Percentiles rank a stretch among this genome's conserved stretches.
Conservation (phyloP, 371 early-diverging fungal species). For the Mortierella sp. region DNA sequence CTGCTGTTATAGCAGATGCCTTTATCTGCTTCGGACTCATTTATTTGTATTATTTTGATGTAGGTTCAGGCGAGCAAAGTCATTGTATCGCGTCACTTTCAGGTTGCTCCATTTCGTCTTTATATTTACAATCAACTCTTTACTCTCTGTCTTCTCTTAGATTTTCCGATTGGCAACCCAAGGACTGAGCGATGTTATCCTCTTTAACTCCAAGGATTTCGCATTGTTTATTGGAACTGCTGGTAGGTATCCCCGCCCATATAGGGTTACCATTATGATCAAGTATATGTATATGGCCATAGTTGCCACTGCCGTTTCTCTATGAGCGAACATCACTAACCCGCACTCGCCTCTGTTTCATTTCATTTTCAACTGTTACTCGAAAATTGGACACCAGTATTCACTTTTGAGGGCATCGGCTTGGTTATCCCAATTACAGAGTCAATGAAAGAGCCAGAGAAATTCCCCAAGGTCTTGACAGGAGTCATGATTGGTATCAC, state of each 20-base stretch:
- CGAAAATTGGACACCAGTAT: slow-evolving; percentile 58
- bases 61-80: slow-evolving; percentile 53
- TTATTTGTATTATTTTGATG: slow-evolving; percentile 83
- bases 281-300: neutral
- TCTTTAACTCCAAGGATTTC: slow-evolving; percentile 79
- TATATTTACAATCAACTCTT: neutral
- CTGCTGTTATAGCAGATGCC: slow-evolving; percentile 87
- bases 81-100: neutral
- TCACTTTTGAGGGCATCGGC: slow-evolving; percentile 94
- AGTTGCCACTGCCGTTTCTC: neutral
- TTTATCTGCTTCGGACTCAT: slow-evolving; percentile 86
- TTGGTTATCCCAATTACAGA: slow-evolving; percentile 79
- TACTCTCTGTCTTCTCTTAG: neutral
- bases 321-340: neutral
- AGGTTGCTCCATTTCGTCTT: neutral
- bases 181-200: slow-evolving; percentile 71
- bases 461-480: slow-evolving; percentile 79
- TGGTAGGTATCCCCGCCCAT: slow-evolving; percentile 14
- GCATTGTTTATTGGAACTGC: slow-evolving; percentile 91
- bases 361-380: neutral
- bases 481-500: slow-evolving; percentile 78
- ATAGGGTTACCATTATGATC: neutral
- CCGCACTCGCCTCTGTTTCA: neutral
- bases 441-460: slow-evolving; percentile 85
- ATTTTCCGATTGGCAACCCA: slow-evolving; percentile 60